Conservation (phyloP, 2,329 filamentous ascomycete species). For the Botryotinia globosa region DNA sequence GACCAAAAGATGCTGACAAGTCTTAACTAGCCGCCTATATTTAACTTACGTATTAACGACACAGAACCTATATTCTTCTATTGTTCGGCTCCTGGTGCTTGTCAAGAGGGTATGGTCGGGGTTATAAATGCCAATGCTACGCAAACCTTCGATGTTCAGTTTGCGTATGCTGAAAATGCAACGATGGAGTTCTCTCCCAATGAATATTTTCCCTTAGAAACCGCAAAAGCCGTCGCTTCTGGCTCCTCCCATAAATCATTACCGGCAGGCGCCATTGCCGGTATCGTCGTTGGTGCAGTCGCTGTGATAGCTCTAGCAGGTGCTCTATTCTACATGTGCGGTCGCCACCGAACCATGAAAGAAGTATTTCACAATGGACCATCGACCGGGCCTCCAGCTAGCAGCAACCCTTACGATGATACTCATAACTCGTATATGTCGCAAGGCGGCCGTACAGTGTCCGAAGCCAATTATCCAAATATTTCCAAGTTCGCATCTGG, state of each 20-base stretch:
- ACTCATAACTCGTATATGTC: conserved; percentile 30
- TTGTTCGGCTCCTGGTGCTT: conserved; percentile 65
- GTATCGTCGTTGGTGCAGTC: conserved; percentile 52
- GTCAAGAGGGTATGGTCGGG: conserved; percentile 70
- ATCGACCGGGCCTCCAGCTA: background rate
- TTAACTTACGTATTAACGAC: conserved; percentile 52
- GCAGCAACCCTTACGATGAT: conserved; percentile 3
- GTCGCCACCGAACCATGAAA: conserved; percentile 32
- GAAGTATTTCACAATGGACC: conserved; percentile 18
- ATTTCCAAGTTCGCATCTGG: conserved; percentile 25
- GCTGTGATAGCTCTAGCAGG: conserved; percentile 45
- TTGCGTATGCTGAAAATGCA: conserved; percentile 46
- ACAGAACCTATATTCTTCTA: conserved; percentile 67
- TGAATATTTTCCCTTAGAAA: conserved; percentile 53
- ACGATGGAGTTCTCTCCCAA: conserved; percentile 55
- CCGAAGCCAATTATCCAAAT: conserved; percentile 31
- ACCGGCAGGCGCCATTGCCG: conserved; percentile 54
- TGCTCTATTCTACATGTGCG: conserved; percentile 48
- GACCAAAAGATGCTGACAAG: conserved; percentile 14
- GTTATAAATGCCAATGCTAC: conserved; percentile 65
- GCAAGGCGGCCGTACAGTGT: conserved; percentile 20
- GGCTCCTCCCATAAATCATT: conserved; percentile 29
- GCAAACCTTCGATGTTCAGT: conserved; percentile 48
- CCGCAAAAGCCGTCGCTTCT: conserved; percentile 18
- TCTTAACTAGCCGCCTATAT: conserved; percentile 41